A percentile compares a stretch with the other conserved stretches of the same genome.
These are phyloP conservation scores for Tritrichomonas foetus DNA, from an alignment of 208 protist species.

Conservation along the genomic window DNA sequence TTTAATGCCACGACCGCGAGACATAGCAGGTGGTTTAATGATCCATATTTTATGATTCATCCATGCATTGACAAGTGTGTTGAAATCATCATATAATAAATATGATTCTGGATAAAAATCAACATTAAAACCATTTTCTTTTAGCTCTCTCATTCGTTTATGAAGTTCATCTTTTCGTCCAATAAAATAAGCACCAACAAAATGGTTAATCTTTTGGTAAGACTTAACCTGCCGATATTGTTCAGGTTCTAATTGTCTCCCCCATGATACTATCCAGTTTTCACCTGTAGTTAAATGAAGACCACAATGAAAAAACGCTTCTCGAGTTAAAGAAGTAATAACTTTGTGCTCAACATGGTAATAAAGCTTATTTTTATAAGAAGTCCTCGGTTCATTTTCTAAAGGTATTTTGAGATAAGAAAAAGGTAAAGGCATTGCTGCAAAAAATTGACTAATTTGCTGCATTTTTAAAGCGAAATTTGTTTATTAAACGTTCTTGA, in stretches of 20 bases:
- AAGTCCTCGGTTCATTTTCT: background rate
- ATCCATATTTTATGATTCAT: background rate
- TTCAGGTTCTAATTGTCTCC: background rate
- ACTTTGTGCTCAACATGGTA: background rate
- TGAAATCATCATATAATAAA: background rate
- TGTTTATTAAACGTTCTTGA: no score
- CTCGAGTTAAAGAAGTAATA: background rate
- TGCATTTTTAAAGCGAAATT: no score
- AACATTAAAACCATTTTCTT: background rate
- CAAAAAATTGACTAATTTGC: background rate
- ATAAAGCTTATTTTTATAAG: background rate
- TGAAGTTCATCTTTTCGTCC: slow-evolving; percentile 43
- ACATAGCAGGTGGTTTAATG: background rate
- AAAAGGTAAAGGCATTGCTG: background rate
- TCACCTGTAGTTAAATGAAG: background rate
- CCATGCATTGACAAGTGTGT: background rate
- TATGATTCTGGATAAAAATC: background rate
- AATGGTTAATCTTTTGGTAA: slow-evolving; percentile 46
- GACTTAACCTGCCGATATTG: background rate
- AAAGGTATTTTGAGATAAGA: background rate
- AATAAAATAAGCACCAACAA: slow-evolving; percentile 39
- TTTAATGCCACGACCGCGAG: background rate
- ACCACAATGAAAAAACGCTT: background rate
- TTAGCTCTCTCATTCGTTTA: background rate
- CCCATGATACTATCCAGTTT: background rate